Base-by-base conservation (phyloP, 2,329 filamentous ascomycete genomes). In the Mariannaea sp. region DNA sequence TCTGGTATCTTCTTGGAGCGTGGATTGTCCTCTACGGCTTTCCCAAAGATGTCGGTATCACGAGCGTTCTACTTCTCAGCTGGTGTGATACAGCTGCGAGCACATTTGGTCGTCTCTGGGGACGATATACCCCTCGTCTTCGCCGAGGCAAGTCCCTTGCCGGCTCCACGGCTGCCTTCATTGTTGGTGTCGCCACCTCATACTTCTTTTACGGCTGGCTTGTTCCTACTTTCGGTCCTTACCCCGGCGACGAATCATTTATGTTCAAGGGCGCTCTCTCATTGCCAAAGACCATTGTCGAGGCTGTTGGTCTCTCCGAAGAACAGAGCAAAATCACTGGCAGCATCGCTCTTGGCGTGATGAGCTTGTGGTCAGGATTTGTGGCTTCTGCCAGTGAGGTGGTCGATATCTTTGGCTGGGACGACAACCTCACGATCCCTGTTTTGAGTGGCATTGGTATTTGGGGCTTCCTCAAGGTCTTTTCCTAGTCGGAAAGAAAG, bases 81-180 rank as follows among this genome's bases (percentile, higher is more conserved):
- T 99, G 94, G 94, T 99, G 94, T 74, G 94, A 99, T 71, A 97
- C 94, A 1, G 94, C 94, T 29, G 94, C 94, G 44, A 94, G 89
- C 69, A 99, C 94, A 0, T 92, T 99, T 68, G 94, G 94, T 47
- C 84, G 94, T 49, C 78, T 93, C 12, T 97, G 90, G 75, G 94
- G 94, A 35, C 84, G 88, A 57, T 92, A 97, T 70, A 99, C 94
- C 2, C 90, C 90, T 30, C 83, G 88, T 46, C 82, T 99, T 49
- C 85, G 94, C 57, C 82, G 82, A 58, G 92, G 92, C 35, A 99
- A 99, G 82, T 96, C 91, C 55, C 77, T 97, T 22, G 94, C 94
- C 14, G 94, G 94, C 1, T 94, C 89, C 8, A 68, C 91, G 10
- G 93, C 93, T 1, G 93, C 93, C 9, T 92, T 91, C 69, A 63